Percentiles rank a stretch among this genome's conserved stretches.
Conservation (phyloP, 306 rosid species). For the Hippophae tibetana region DNA sequence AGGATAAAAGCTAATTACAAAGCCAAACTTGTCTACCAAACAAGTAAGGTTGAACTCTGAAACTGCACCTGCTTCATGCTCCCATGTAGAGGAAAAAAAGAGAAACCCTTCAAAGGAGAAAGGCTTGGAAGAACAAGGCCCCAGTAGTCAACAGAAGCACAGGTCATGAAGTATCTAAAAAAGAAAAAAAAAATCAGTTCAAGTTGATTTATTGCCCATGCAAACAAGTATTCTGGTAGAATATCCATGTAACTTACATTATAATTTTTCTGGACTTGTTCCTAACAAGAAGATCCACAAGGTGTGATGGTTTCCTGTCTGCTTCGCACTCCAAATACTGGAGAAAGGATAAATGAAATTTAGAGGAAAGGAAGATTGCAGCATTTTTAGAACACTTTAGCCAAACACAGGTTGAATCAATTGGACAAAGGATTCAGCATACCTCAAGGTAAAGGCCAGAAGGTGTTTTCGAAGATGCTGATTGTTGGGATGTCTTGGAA, state of each 20-base stretch:
- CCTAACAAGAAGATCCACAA: slow-evolving; percentile 62
- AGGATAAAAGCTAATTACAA: slow-evolving; percentile 9
- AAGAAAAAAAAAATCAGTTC: slow-evolving; percentile 8
- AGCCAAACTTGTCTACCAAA: slow-evolving; percentile 10
- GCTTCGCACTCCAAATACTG: slow-evolving; percentile 91
- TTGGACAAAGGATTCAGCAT: slow-evolving; percentile 1
- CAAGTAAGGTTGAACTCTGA: slow-evolving; percentile 2
- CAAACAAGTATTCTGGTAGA: not conserved
- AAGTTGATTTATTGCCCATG: not conserved
- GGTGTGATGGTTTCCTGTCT: slow-evolving; percentile 79
- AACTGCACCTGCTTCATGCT: slow-evolving; percentile 83
- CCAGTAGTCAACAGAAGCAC: slow-evolving; percentile 95
- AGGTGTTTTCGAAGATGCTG: slow-evolving; percentile 60
- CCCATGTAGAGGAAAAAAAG: slow-evolving; percentile 73
- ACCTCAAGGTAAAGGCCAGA: slow-evolving; percentile 79
- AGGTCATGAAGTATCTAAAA: slow-evolving; percentile 90
- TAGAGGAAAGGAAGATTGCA: not conserved
- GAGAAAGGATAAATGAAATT: slow-evolving; percentile 14
- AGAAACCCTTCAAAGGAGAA: slow-evolving; percentile 50
- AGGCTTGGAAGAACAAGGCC: slow-evolving; percentile 82
- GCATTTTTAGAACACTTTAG: not conserved
- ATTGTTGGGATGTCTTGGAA: slow-evolving; percentile 26
- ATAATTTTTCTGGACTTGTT: slow-evolving; percentile 59
- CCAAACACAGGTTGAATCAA: too few relatives aligned
- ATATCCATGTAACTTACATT: slow-evolving; percentile 41